phyloP scores from a whole-genome alignment of 1,284 basidiomycete species.

The Boletellus dicymbophilus region DNA sequence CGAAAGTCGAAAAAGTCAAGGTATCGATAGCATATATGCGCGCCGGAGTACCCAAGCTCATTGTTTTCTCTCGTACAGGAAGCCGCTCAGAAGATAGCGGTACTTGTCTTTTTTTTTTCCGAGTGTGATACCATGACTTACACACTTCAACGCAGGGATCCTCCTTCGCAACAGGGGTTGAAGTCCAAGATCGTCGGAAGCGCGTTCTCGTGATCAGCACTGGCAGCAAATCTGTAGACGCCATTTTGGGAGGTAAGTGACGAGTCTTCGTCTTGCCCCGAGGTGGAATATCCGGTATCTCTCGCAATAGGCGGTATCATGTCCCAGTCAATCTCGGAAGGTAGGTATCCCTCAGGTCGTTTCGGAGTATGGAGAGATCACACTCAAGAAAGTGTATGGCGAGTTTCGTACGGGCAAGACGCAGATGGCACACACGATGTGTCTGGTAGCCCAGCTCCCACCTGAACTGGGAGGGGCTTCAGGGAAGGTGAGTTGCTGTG shows the following conservation, averaged over 20 bases:
- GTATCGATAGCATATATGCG: constrained; percentile 43
- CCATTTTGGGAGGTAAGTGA: constrained; percentile 75
- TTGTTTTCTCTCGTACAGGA: constrained; percentile 51
- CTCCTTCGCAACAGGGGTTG: constrained; percentile 87
- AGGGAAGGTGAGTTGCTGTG: constrained; percentile 64
- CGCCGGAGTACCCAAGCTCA: constrained; percentile 2
- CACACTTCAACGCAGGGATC: constrained; percentile 61
- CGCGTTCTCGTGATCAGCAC: constrained; percentile 82
- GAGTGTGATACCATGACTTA: background rate
- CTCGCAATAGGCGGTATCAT: constrained; percentile 70
- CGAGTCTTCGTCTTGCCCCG: background rate
- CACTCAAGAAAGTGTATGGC: constrained; percentile 59
- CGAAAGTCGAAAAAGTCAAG: constrained; percentile 96
- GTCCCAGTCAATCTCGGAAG: constrained; percentile 92
- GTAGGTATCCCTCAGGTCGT: constrained; percentile 36
- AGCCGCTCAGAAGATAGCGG: constrained; percentile 82
- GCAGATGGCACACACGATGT: constrained; percentile 91
- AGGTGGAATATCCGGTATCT: background rate
- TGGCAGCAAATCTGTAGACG: constrained; percentile 89
- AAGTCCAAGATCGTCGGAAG: constrained; percentile 83
- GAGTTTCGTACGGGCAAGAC: constrained; percentile 89
- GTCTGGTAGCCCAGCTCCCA: constrained; percentile 86
- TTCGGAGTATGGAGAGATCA: background rate
- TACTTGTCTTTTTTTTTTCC: constrained; percentile 28
- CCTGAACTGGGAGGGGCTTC: constrained; percentile 87